Conservation (phyloP, 2,329 filamentous ascomycete species). For the Colletotrichum siamense region DNA sequence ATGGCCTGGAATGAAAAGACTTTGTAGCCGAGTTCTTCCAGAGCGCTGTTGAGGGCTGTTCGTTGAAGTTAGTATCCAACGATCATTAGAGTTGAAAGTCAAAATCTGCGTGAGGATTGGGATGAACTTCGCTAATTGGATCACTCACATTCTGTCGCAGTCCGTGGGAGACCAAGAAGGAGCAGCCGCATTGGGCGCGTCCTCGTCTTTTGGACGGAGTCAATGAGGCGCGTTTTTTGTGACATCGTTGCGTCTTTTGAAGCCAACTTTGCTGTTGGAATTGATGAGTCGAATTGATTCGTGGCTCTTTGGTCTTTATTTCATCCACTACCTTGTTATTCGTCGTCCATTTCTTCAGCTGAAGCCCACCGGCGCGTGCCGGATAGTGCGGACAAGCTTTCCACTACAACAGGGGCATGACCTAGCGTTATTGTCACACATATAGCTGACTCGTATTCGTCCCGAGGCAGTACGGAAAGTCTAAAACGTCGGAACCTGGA, state of each 20-base stretch:
- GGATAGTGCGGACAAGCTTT: background rate
- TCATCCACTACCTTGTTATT: background rate
- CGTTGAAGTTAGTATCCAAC: background rate
- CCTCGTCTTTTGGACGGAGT: background rate
- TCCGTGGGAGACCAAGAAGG: background rate
- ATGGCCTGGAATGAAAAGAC: background rate
- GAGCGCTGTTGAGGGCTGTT: background rate
- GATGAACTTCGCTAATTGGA: background rate
- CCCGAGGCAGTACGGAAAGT: background rate
- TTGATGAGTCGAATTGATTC: background rate
- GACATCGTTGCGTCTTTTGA: background rate
- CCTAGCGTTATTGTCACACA: background rate
- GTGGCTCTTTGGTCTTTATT: background rate
- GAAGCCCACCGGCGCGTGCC: background rate
- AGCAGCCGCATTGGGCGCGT: background rate
- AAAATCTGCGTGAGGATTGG: fast-evolving
- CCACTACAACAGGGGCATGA: background rate
- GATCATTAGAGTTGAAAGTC: background rate
- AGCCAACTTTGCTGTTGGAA: fast-evolving
- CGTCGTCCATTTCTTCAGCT: background rate
- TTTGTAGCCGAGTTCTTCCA: background rate
- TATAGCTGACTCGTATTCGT: background rate
- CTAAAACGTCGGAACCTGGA: background rate
- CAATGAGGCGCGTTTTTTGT: background rate
- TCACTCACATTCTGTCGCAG: background rate